Base-by-base conservation (phyloP, 306 rosid species). In the Glycine soja region DNA sequence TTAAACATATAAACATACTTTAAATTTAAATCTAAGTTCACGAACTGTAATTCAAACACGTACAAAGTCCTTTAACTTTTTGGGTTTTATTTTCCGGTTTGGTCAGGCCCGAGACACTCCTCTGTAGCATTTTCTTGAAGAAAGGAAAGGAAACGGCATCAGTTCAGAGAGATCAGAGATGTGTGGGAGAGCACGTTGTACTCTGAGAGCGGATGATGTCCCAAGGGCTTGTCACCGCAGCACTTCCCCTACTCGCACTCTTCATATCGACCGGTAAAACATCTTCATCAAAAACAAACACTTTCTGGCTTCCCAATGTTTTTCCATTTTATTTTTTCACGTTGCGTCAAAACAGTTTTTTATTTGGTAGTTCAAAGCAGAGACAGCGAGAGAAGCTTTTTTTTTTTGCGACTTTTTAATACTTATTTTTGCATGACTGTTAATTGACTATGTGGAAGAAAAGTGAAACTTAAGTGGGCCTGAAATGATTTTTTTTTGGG, bases 171-270 rank as follows among this genome's bases (percentile, higher is more conserved):
- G 48, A 19, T 19, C 24, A 32, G 64, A 18, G 54, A 92, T 95
- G 98, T 91, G 99, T 75, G 97, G 99, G 15, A 93, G 98, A 79
- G 88, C 79, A 14, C 95, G 92, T 59, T 90, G 98, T 71, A 78
- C 85, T 32, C 88, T 91, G 1, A 85, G 92, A 86, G 85, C 90
- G 66, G 91, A 91, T 71, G 96, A 91, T 80, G 50, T 90, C 16
- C 77, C 91, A 8, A 86, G 93, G 83, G 97, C 97, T 77, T 91
- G 94, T 79, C 87, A 85, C 48, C 91, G 96, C 30, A 68, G 15
- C 83, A 18, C 46, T 71, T 72, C 76, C 18, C 78, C 90, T 0
- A 15, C 86, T 46, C 92, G 96, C 57, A 24, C 86, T 72, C 80
- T 91, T 53, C 61, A 90, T 36, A 79, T 91, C 80, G 91, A 90